Evolutionary conservation across 2,329 filamentous ascomycete genomes (phyloP).

Genomic region (Beauveria caledonica): DNA sequence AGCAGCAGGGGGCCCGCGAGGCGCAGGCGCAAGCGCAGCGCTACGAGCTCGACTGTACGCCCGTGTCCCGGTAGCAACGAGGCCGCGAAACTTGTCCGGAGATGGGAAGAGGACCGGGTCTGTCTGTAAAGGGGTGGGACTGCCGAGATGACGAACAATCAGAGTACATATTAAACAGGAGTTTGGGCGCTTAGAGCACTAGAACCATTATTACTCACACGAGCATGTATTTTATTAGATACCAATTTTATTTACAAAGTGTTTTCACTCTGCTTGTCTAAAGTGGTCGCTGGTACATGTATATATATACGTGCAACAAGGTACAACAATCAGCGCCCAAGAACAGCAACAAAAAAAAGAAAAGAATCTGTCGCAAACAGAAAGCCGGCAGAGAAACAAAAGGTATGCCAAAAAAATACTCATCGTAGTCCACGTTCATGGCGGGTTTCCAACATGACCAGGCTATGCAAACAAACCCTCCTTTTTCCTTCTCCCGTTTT

Average conservation of each 20-base stretch:
- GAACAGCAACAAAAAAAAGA: neutral
- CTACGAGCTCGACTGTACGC: conserved; percentile 13
- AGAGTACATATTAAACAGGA: neutral
- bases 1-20: neutral
- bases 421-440: neutral
- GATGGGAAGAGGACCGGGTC: too few relatives aligned
- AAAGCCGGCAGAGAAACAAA: neutral
- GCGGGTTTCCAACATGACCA: neutral
- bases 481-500: neutral
- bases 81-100: neutral
- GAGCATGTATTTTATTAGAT: neutral
- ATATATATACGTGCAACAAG: neutral
- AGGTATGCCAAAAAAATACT: neutral
- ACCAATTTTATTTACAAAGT: conserved; percentile 11
- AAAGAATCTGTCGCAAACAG: neutral
- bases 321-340: neutral
- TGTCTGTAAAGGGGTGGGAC: too few relatives aligned
- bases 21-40: neutral
- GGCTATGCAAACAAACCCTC: neutral
- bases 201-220: neutral
- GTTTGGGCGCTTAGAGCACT: neutral
- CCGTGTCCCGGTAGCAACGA: neutral
- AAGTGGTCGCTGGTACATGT: neutral
- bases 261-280: neutral
- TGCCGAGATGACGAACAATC: neutral